These are phyloP conservation scores for Trichocladium antarcticum DNA, from an alignment of 495 filamentous ascomycete species.

Conservation along the genomic window DNA sequence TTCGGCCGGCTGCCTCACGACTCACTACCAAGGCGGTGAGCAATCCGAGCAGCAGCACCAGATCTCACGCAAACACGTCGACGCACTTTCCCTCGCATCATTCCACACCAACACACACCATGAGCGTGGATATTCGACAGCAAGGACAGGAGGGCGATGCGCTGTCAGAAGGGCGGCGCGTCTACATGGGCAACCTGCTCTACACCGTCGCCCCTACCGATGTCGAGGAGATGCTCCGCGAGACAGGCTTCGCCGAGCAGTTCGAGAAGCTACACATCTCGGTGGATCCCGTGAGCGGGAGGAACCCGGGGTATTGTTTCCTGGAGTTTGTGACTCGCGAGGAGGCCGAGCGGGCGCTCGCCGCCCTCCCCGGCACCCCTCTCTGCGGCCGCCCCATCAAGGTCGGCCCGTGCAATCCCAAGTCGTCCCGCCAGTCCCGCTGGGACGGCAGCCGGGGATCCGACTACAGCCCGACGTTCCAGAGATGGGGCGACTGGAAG, in stretches of 20 bases:
- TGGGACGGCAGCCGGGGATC: not conserved
- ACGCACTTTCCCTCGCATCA: no score
- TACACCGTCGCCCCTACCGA: conserved; percentile 53
- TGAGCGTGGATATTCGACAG: not conserved
- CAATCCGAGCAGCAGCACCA: no score
- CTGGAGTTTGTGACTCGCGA: conserved; percentile 49
- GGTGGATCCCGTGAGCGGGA: conserved; percentile 53
- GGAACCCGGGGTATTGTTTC: conserved; percentile 64
- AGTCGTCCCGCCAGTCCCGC: conserved; percentile 5
- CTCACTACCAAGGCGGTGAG: no score
- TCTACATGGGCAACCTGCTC: conserved; percentile 60
- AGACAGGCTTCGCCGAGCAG: conserved; percentile 28
- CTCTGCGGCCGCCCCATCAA: conserved; percentile 48
- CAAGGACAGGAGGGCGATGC: conserved; percentile 23
- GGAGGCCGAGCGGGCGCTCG: conserved; percentile 47
- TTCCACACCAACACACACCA: no score
- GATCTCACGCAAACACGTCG: no score
- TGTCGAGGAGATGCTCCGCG: conserved; percentile 46
- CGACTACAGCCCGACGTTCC: conserved; percentile 17
- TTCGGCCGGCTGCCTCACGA: no score
- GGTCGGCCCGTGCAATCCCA: conserved; percentile 49
- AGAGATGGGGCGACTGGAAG: conserved; percentile 34
- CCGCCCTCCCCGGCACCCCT: conserved; percentile 40
- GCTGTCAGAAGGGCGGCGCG: conserved; percentile 40
- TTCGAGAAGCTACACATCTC: conserved; percentile 55